These are phyloP conservation scores for Catunica adiposa DNA, from an alignment of 2,329 filamentous ascomycete species.

Conservation along the genomic window DNA sequence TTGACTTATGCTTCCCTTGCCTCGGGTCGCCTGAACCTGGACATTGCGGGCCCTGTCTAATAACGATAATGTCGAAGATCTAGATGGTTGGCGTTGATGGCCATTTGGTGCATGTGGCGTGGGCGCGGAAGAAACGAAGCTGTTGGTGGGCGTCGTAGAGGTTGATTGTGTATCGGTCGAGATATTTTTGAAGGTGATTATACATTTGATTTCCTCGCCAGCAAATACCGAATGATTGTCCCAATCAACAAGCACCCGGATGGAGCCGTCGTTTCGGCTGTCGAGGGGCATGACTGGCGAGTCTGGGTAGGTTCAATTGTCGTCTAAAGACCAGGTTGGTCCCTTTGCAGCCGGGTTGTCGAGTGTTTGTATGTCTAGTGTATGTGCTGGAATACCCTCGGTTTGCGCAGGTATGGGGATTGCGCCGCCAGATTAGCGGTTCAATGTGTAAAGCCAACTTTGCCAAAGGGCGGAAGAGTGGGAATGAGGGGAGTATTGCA, in stretches of 20 bases:
- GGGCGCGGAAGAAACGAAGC: not conserved
- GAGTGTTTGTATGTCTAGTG: not conserved
- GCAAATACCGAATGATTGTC: conserved; percentile 88
- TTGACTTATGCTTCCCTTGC: conserved; percentile 22
- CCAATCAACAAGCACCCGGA: conserved; percentile 92
- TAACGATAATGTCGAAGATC: conserved; percentile 27
- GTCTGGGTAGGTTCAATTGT: no score
- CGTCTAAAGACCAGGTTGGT: no score
- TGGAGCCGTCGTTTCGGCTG: conserved; percentile 39
- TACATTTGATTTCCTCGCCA: conserved; percentile 88
- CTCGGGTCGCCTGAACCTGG: conserved; percentile 29
- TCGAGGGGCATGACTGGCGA: conserved; percentile 32
- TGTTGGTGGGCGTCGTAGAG: conserved; percentile 11
- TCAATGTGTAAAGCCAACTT: no score
- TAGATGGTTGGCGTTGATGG: conserved; percentile 23
- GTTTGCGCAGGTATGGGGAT: no score
- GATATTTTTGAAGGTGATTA: conserved; percentile 89
- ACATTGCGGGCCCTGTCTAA: conserved; percentile 25
- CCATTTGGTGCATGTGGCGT: conserved; percentile 14
- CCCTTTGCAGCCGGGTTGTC: no score
- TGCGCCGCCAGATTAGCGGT: no score
- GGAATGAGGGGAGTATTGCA: no score
- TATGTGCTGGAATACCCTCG: no score
- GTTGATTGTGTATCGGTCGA: conserved; percentile 25
- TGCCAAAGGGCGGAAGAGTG: no score